Percentiles rank a stretch among this genome's conserved stretches.
These are phyloP conservation scores for Hypoxylon sp. DNA, from an alignment of 2,329 filamentous ascomycete species.

Conservation along the genomic window DNA sequence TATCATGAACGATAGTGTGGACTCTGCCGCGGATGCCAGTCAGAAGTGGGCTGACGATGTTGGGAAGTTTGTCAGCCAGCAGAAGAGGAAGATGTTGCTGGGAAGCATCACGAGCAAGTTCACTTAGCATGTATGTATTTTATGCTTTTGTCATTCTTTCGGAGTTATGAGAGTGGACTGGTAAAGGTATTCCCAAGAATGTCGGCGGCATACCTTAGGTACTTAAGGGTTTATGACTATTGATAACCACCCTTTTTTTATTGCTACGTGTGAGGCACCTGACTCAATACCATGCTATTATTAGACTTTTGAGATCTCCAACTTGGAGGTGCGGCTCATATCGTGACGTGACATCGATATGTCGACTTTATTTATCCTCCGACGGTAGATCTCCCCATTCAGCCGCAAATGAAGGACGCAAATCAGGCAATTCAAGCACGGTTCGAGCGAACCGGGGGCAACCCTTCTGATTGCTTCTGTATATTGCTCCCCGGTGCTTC, in stretches of 20 bases:
- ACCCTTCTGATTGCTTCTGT: constrained; percentile 17
- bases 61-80: constrained; percentile 85
- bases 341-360: constrained; percentile 6
- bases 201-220: constrained; percentile 19
- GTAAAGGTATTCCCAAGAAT: constrained; percentile 35
- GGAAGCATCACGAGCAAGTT: constrained; percentile 77
- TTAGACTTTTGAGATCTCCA: not conserved
- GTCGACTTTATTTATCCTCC: constrained; percentile 43
- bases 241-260: constrained; percentile 9
- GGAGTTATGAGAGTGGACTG: constrained; percentile 33
- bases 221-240: constrained; percentile 8
- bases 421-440: constrained; percentile 38
- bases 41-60: constrained; percentile 90
- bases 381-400: constrained; percentile 44
- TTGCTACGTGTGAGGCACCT: not conserved
- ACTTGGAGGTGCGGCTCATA: constrained; percentile 18
- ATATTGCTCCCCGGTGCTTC: constrained; percentile 27
- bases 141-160: not conserved
- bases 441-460: constrained; percentile 16
- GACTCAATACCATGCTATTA: not conserved
- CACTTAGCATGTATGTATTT: constrained; percentile 41
- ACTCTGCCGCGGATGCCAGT: constrained; percentile 84
- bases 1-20: constrained; percentile 87
- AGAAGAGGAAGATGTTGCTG: constrained; percentile 88
- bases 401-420: constrained; percentile 45